Evolutionary conservation across 768 basidiomycete species (phyloP), one percentile per base, ranked within the genome.

Genomic region (Boletus vinaceobasis): DNA sequence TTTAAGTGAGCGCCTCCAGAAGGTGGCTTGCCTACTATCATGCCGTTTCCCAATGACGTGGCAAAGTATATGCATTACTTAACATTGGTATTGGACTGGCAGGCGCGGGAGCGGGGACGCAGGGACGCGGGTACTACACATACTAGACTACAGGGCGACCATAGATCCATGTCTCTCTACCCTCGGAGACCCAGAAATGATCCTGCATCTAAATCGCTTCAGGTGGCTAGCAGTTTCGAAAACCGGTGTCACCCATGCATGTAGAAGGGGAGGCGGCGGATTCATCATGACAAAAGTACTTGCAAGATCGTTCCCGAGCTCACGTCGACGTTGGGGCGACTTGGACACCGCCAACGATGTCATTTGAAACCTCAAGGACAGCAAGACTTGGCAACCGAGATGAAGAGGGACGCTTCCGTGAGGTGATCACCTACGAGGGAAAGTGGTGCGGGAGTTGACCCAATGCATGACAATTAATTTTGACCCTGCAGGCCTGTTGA

Each of bases 161-260:
- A 7, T 36, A 17, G 36, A 8, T 17, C 15, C 15, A 7, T 36
- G 15, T 15, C 7, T 36, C 15, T 17, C 15, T 38, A 78, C 76
- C 53, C 70, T 74, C 44, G 77, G 71, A 7, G 80, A 82, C 44
- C 82, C 76, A 15, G 81, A 78, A 42, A 67, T 77, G 58, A 86
- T 77, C n/a, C 68, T 64, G 65, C 79, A 86, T 57, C 73, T 77
- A 66, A 82, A 85, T 21, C 82, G 79, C 58, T 75, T 78, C 4
- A 79, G 81, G 59, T 83, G 84, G 15, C 66, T 68, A 44, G 3
- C 2, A 0, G 9, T 3, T 14, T 39, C 15, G 17, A 29, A 26
- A 40, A 23, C 7, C 17, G 14, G 17, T 14, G 31, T 40, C 43
- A 44, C 2, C 19, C 9, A 33, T 10, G 7, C 23, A 23, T 23